phyloP scores from a whole-genome alignment of 139 green algal species.

The Zygnema cylindricum region DNA sequence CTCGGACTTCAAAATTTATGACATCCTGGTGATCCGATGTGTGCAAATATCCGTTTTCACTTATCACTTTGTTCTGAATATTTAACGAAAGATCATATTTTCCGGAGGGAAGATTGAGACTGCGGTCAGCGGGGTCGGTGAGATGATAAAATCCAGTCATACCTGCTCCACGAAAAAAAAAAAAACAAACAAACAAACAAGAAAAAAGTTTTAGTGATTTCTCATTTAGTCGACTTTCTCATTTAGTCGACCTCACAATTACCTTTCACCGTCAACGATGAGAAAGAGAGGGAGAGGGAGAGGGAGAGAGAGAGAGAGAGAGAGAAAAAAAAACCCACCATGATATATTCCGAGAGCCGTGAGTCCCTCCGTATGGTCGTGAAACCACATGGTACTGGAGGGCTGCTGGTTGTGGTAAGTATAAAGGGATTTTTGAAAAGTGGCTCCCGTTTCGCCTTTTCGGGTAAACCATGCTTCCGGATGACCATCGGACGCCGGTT shows the following conservation, averaged over 20 bases:
- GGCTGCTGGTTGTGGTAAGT: slow-evolving; percentile 36
- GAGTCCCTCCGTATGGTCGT: slow-evolving; percentile 49
- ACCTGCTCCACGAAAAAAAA: background rate
- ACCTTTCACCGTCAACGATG: too few relatives aligned
- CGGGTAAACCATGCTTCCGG: slow-evolving; percentile 29
- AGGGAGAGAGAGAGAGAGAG: background rate
- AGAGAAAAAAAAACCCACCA: background rate
- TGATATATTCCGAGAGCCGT: slow-evolving; percentile 34
- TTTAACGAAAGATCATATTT: background rate
- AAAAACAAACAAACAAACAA: background rate
- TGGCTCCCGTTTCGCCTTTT: background rate
- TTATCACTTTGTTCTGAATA: background rate
- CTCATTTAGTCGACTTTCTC: too few relatives aligned
- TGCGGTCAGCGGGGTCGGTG: background rate
- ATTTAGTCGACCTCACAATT: too few relatives aligned
- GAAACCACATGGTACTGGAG: slow-evolving; percentile 33
- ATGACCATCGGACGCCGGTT: slow-evolving; percentile 28
- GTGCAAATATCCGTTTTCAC: background rate
- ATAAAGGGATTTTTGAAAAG: background rate
- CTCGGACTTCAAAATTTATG: background rate
- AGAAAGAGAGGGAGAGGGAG: too few relatives aligned
- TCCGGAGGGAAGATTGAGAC: slow-evolving; percentile 7
- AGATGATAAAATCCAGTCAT: slow-evolving; percentile 13
- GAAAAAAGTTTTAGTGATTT: too few relatives aligned
- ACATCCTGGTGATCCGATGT: background rate